Percentiles rank a stretch among this genome's conserved stretches.
Conservation (phyloP, 805 yeast genomes). For the Candida khao-thaluensis region DNA sequence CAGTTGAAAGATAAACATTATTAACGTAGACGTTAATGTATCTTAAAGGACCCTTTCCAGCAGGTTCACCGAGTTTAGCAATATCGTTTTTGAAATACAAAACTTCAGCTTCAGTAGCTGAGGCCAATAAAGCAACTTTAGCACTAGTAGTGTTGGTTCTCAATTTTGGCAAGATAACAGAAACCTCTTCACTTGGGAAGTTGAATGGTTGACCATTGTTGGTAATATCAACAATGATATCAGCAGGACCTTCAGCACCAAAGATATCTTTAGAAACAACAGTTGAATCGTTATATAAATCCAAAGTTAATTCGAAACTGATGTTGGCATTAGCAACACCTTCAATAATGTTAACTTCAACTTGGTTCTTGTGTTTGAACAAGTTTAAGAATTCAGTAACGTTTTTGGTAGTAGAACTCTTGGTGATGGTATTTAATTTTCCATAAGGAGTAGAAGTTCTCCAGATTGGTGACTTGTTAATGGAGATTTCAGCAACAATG, state of each 20-base stretch:
- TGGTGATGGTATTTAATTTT: conserved; percentile 15
- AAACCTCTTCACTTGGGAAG: conserved; percentile 20
- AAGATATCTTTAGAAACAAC: conserved; percentile 17
- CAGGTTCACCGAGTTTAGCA: conserved; percentile 13
- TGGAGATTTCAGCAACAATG: conserved; percentile 24
- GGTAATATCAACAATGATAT: conserved; percentile 20
- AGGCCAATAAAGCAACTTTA: conserved; percentile 24
- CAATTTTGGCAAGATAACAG: conserved; percentile 21
- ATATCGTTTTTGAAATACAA: conserved; percentile 19
- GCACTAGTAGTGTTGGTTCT: conserved; percentile 21
- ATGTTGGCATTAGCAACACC: conserved; percentile 16
- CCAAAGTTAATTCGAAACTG: conserved; percentile 21
- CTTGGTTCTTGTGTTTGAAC: conserved; percentile 14
- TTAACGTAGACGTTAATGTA: conserved; percentile 25
- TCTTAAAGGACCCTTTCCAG: conserved; percentile 23
- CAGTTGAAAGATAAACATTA: conserved; percentile 20
- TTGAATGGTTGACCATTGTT: conserved; percentile 19
- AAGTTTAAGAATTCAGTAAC: conserved; percentile 24
- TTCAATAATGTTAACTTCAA: conserved; percentile 23
- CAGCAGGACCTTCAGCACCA: conserved; percentile 22
- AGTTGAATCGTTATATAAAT: conserved; percentile 19
- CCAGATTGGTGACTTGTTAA: conserved; percentile 26
- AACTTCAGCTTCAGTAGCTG: conserved; percentile 27
- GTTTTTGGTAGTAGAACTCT: conserved; percentile 23
- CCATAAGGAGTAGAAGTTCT: conserved; percentile 27